phyloP scores from a whole-genome alignment of 208 protist species.

The Zelonia costaricensis region DNA sequence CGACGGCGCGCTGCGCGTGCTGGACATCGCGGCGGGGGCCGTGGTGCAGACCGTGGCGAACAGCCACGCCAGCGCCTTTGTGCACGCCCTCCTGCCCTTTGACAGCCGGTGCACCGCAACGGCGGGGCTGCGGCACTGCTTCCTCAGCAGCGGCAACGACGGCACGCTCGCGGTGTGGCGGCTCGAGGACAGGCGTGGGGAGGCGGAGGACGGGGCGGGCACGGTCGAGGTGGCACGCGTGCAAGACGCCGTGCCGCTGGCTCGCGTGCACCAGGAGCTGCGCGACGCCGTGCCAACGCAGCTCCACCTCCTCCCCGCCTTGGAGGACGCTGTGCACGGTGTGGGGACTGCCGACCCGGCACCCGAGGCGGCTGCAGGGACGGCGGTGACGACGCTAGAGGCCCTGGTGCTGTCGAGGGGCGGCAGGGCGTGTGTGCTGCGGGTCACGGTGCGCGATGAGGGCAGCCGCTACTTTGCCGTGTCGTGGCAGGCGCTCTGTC shows the following conservation, averaged over 20 bases:
- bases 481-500: slow-evolving; percentile 24
- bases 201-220: neutral
- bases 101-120: neutral
- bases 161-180: slow-evolving; percentile 68
- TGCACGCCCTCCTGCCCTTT: slow-evolving; percentile 54
- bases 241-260: slow-evolving; percentile 17
- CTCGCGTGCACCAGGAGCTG: slow-evolving; percentile 18
- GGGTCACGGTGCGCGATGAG: slow-evolving; percentile 27
- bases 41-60: slow-evolving; percentile 43
- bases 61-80: slow-evolving; percentile 55
- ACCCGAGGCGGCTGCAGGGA: neutral
- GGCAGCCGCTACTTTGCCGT: slow-evolving; percentile 17
- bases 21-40: slow-evolving; percentile 52
- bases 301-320: slow-evolving; percentile 16
- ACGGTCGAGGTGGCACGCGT: slow-evolving; percentile 16
- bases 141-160: slow-evolving; percentile 73
- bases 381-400: slow-evolving; percentile 16
- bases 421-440: slow-evolving; percentile 24
- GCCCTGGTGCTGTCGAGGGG: slow-evolving; percentile 39
- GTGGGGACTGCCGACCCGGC: too few species aligned
- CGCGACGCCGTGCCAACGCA: slow-evolving; percentile 36
- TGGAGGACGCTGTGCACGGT: neutral
- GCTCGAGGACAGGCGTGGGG: slow-evolving; percentile 9
- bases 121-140: slow-evolving; percentile 8
- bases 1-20: slow-evolving; percentile 58